Evolutionary conservation across 176 grass and related monocot genomes (phyloP).

Genomic region (Themeda triandra): DNA sequence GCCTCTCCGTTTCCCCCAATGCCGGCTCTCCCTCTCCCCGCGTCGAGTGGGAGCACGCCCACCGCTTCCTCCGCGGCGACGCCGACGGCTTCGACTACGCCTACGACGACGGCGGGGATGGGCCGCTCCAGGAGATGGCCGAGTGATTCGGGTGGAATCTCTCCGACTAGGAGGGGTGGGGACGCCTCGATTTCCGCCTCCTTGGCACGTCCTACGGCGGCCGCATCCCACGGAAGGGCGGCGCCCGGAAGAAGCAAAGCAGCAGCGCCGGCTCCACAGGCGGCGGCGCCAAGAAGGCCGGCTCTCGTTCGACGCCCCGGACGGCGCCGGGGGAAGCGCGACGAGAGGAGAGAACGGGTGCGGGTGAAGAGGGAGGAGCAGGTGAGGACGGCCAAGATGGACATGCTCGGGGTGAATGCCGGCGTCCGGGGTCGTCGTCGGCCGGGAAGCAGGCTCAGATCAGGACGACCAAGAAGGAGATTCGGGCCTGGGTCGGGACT

Average conservation of each 20-base stretch:
- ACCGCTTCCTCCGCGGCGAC: slow-evolving; percentile 57
- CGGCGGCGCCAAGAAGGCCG: neutral
- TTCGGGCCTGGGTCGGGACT: slow-evolving; percentile 2
- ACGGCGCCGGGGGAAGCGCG: neutral
- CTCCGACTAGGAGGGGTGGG: slow-evolving; percentile 51
- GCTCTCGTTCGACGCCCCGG: neutral
- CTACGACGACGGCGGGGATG: slow-evolving; percentile 25
- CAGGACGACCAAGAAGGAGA: slow-evolving; percentile 20
- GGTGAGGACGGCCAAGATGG: slow-evolving; percentile 37
- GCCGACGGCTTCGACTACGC: slow-evolving; percentile 22
- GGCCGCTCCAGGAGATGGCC: slow-evolving; percentile 51
- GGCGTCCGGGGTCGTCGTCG: neutral
- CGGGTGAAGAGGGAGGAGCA: slow-evolving; percentile 39
- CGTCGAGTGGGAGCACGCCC: slow-evolving; percentile 63
- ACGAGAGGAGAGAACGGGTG: slow-evolving; percentile 49
- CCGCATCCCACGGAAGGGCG: slow-evolving; percentile 44
- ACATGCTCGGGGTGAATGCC: slow-evolving; percentile 33
- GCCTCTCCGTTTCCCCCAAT: too few relatives aligned
- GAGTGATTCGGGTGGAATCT: slow-evolving; percentile 60
- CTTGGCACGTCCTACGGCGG: slow-evolving; percentile 63
- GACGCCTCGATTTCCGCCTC: slow-evolving; percentile 46
- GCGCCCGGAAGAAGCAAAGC: neutral
- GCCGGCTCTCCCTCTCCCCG: too few relatives aligned
- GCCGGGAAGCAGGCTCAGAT: neutral
- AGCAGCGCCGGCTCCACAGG: neutral